Evolutionary conservation across 2,329 filamentous ascomycete species (phyloP).

Genomic region (Aspergillus cejpii): DNA sequence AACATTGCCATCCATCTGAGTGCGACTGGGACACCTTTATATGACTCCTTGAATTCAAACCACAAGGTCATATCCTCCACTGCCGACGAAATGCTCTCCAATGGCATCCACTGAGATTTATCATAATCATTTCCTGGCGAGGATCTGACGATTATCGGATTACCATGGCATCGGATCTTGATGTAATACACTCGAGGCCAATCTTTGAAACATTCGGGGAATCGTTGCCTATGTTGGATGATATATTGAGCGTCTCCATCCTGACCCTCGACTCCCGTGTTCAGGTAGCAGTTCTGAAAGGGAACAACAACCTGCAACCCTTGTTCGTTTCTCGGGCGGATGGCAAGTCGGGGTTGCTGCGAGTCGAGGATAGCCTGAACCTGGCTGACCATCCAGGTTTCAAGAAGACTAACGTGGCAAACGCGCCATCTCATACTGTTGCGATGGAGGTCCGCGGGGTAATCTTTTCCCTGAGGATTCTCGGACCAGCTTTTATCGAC

Average conservation of each 20-base stretch:
- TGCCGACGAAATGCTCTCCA: background rate
- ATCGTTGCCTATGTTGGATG: background rate
- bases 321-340: background rate
- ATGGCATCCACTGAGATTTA: background rate
- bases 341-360: background rate
- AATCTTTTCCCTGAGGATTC: background rate
- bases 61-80: background rate
- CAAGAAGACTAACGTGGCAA: background rate
- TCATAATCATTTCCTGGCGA: background rate
- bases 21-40: background rate
- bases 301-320: background rate
- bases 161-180: background rate
- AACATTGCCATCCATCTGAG: background rate
- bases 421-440: background rate
- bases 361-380: background rate
- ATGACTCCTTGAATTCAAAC: background rate
- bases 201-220: background rate
- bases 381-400: background rate
- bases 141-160: background rate
- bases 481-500: background rate
- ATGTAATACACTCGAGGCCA: background rate
- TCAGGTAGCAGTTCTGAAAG: background rate
- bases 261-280: background rate
- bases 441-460: background rate
- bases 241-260: too few relatives aligned